Base-by-base conservation (phyloP, 164 flowering plant genomes). In the Kingdonia uniflora region DNA sequence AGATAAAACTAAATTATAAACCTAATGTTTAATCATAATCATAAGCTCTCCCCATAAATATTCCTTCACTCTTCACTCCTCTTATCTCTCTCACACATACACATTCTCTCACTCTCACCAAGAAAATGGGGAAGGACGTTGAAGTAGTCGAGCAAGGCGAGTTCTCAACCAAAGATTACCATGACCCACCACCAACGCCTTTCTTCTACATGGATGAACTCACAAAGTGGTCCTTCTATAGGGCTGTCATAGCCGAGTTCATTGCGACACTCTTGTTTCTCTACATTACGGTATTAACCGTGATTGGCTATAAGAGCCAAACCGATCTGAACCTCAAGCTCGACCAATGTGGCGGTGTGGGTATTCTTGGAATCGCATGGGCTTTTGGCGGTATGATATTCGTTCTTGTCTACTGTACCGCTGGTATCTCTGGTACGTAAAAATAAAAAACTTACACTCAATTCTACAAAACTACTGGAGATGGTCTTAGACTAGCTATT, bases 361-460 rank as follows among this genome's bases (percentile, higher is more conserved):
- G 95, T 37, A 65, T 82, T 46, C 84, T 88, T 26, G 97, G 97
- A 23, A 85, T 88, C 61, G 97, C 97, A 4, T 88, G 97, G 97
- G 85, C 97, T 44, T 81, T 88, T 16, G 97, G 97, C 37, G 97
- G 97, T 65, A 88, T 85, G 97, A 88, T 88, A 71, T 85, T 88
- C 56, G 51, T 88, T 61, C 97, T 88, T 23, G 95, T 88, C 54
- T 88, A 85, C 85, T 88, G 97, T 82, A 85, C 95, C 43, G 97
- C 97, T 64, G 97, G 97, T 22, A 88, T 85, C 67, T 85, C 97
- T 7, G 97, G 97, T 88, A 11, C n/a, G 68, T 65, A 29, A 29
- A 29, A 29, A 29, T 8, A 3, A 29, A 3, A 29, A 29, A 29
- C 8, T 4, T 29, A 29, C 8, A 29, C 35, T 29, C 8, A 29